phyloP scores from a whole-genome alignment of 257 asterid species.

The Ligustrum vulgare region DNA sequence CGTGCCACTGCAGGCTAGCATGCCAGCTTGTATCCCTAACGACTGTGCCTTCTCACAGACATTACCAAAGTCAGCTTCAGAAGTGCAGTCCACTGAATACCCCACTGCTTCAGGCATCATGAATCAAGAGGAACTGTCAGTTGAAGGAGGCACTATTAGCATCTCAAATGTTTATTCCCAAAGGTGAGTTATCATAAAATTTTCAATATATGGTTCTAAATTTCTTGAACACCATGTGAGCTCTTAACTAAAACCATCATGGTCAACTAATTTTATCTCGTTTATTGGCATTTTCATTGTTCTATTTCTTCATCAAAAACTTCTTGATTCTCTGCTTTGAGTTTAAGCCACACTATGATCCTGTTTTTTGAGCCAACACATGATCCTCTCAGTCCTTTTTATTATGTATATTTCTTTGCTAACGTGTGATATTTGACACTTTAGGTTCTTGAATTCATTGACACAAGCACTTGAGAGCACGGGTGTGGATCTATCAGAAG shows the following conservation, averaged over 20 bases:
- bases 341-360: no score
- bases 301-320: not conserved
- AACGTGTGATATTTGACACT: slow-evolving; percentile 12
- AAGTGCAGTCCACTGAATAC: slow-evolving; percentile 52
- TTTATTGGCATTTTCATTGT: not conserved
- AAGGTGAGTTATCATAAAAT: slow-evolving; percentile 55
- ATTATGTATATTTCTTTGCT: not conserved
- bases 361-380: no score
- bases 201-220: not conserved
- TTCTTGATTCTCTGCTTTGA: no score
- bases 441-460: slow-evolving; percentile 79
- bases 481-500: slow-evolving; percentile 84
- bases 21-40: slow-evolving; percentile 37
- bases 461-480: slow-evolving; percentile 82
- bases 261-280: not conserved
- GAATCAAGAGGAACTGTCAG: slow-evolving; percentile 55
- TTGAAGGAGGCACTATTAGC: slow-evolving; percentile 93
- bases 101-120: slow-evolving; percentile 39
- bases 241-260: no score
- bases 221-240: not conserved
- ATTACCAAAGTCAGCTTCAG: slow-evolving; percentile 52
- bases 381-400: no score
- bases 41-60: slow-evolving; percentile 53
- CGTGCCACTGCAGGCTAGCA: slow-evolving; percentile 44
- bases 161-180: slow-evolving; percentile 83